phyloP scores from a whole-genome alignment of 2,329 filamentous ascomycete genomes.

The Cylindrodendrum hubeiense region DNA sequence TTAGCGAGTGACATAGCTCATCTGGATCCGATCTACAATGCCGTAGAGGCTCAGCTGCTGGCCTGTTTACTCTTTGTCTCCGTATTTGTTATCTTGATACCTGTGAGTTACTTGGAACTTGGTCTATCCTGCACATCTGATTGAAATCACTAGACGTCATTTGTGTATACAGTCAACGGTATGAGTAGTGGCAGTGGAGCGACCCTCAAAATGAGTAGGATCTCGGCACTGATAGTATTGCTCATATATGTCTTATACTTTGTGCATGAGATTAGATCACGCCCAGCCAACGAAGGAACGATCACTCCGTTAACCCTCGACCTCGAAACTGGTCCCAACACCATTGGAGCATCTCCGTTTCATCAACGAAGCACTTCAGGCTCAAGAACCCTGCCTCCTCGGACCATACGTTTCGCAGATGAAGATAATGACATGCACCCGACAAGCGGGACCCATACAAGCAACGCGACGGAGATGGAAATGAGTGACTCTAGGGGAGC shows the following conservation, averaged over 20 bases:
- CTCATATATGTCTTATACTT: conserved; percentile 81
- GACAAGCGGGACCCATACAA: conserved; percentile 8
- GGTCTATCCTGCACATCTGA: neutral
- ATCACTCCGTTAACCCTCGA: conserved; percentile 68
- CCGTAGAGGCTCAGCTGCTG: conserved; percentile 50
- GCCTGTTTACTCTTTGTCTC: conserved; percentile 53
- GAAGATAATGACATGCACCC: neutral
- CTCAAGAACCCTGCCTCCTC: conserved; percentile 20
- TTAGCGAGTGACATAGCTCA: conserved; percentile 76
- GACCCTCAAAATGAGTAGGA: conserved; percentile 80
- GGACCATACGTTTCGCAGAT: conserved; percentile 49
- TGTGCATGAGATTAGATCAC: conserved; percentile 80
- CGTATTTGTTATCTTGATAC: conserved; percentile 54
- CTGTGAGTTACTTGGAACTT: conserved; percentile 41
- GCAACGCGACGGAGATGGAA: conserved; percentile 7
- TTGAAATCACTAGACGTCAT: conserved; percentile 54
- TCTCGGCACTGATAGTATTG: conserved; percentile 80
- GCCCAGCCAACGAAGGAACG: conserved; percentile 70
- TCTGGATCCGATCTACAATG: conserved; percentile 67
- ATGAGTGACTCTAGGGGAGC: neutral
- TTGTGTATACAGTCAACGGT: conserved; percentile 66
- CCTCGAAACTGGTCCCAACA: neutral
- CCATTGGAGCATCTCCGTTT: neutral
- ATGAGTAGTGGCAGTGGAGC: conserved; percentile 65
- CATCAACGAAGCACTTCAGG: neutral